phyloP scores from a whole-genome alignment of 768 basidiomycete genomes.

The Phaeolepiota aurea region DNA sequence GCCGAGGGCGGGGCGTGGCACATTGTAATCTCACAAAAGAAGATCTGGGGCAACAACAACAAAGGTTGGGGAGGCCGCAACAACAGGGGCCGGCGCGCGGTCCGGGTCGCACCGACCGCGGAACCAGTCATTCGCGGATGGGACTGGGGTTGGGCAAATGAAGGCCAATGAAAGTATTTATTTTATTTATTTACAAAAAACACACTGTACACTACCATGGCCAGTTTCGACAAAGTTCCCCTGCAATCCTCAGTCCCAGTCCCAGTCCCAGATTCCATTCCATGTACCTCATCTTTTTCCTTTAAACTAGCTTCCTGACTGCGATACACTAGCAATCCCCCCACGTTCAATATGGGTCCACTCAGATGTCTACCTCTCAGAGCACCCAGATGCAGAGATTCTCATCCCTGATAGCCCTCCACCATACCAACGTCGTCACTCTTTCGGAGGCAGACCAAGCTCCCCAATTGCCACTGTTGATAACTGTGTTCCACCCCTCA shows the following conservation, averaged over 20 bases:
- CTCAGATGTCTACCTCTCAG: slow-evolving; percentile 52
- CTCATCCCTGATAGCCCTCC: slow-evolving; percentile 2
- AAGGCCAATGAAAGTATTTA: slow-evolving; percentile 4
- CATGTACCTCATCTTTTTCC: slow-evolving; percentile 25
- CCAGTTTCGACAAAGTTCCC: slow-evolving; percentile 45
- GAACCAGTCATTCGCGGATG: neutral
- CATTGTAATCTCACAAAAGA: no score
- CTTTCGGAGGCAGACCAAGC: slow-evolving; percentile 15
- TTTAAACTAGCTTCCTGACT: slow-evolving; percentile 22
- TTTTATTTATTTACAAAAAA: slow-evolving; percentile 13
- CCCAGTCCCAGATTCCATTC: slow-evolving; percentile 32
- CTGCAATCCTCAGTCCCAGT: no score
- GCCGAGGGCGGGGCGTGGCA: no score
- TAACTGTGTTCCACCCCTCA: slow-evolving; percentile 12
- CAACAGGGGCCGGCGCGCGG: no score
- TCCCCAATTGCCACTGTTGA: slow-evolving; percentile 8
- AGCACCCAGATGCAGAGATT: slow-evolving; percentile 34
- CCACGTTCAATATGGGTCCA: slow-evolving; percentile 67
- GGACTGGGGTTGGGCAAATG: no score
- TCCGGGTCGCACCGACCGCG: no score
- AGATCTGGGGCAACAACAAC: no score
- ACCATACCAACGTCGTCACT: slow-evolving; percentile 15
- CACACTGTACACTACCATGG: slow-evolving; percentile 40
- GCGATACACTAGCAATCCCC: slow-evolving; percentile 55
- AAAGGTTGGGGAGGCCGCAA: no score